These are phyloP conservation scores for Colletotrichum tropicicola DNA, from an alignment of 2,329 filamentous ascomycete species.

Conservation along the genomic window DNA sequence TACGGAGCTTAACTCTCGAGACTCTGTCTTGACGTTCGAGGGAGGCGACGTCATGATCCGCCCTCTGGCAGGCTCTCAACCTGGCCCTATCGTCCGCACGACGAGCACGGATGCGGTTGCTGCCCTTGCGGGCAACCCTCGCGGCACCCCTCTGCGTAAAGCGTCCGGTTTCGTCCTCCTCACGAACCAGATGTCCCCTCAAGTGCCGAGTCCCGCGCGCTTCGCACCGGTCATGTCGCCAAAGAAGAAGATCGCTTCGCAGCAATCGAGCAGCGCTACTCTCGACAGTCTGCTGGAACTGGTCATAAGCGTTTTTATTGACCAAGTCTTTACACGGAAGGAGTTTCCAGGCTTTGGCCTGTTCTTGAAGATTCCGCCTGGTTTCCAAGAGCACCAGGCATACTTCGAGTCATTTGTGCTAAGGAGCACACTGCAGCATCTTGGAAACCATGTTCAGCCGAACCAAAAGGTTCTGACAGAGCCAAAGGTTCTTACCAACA, in stretches of 20 bases:
- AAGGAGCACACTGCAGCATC: conserved; percentile 75
- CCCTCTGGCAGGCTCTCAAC: conserved; percentile 70
- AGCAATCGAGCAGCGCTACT: conserved; percentile 72
- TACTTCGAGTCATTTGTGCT: conserved; percentile 94
- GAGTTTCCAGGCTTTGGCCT: conserved; percentile 91
- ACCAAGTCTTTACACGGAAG: conserved; percentile 85
- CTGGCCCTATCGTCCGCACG: conserved; percentile 78
- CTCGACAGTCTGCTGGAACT: conserved; percentile 82
- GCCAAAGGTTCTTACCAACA: conserved; percentile 85
- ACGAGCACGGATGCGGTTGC: conserved; percentile 63
- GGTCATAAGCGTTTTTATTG: conserved; percentile 81
- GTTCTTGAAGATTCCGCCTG: conserved; percentile 88
- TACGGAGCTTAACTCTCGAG: conserved; percentile 85
- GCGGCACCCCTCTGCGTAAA: conserved; percentile 74
- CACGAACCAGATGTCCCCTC: conserved; percentile 71
- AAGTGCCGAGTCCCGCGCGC: conserved; percentile 67
- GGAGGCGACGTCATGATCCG: conserved; percentile 86
- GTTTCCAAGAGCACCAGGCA: conserved; percentile 92
- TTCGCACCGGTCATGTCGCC: conserved; percentile 71
- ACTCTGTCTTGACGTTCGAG: conserved; percentile 84
- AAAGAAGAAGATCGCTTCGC: conserved; percentile 57
- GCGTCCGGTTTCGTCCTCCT: conserved; percentile 93
- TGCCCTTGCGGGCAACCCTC: conserved; percentile 55
- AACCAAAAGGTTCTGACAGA: conserved; percentile 80
- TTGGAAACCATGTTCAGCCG: conserved; percentile 75